Conservation (phyloP, 495 filamentous ascomycete genomes). For the Tetracladium setigerum region DNA sequence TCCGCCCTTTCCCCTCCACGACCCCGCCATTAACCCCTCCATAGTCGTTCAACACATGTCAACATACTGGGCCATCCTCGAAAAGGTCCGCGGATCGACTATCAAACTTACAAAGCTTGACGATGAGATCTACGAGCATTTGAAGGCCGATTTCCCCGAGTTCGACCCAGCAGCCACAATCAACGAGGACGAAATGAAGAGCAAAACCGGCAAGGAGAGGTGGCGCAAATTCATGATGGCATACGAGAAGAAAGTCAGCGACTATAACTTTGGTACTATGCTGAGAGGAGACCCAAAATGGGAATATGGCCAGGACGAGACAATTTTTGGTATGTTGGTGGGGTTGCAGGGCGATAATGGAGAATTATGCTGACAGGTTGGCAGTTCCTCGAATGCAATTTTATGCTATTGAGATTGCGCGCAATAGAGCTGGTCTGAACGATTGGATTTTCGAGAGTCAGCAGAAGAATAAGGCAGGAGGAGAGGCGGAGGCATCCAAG, state of each 20-base stretch:
- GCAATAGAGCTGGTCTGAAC: constrained; percentile 83
- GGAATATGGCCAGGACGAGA: constrained; percentile 84
- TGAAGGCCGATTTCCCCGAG: constrained; percentile 82
- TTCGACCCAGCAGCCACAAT: constrained; percentile 76
- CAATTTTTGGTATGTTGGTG: constrained; percentile 68
- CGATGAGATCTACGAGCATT: constrained; percentile 86
- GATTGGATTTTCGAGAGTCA: constrained; percentile 91
- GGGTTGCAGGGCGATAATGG: neutral
- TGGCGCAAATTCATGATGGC: constrained; percentile 93
- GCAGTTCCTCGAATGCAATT: constrained; percentile 90
- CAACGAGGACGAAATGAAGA: constrained; percentile 95
- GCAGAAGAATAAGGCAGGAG: constrained; percentile 33
- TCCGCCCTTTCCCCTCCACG: neutral
- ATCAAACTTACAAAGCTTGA: constrained; percentile 89
- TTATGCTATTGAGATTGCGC: constrained; percentile 91
- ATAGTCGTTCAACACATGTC: constrained; percentile 82
- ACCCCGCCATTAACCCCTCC: constrained; percentile 2
- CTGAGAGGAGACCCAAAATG: constrained; percentile 65
- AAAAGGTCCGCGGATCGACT: constrained; percentile 76
- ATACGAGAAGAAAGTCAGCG: constrained; percentile 87
- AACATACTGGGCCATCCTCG: constrained; percentile 94
- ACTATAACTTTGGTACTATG: constrained; percentile 98
- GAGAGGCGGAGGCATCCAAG: constrained; percentile 4
- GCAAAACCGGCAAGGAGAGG: constrained; percentile 87
- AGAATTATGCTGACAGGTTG: constrained; percentile 10